phyloP scores from a whole-genome alignment of 2,329 filamentous ascomycete genomes.

The Aspergillus pseudotamarii region DNA sequence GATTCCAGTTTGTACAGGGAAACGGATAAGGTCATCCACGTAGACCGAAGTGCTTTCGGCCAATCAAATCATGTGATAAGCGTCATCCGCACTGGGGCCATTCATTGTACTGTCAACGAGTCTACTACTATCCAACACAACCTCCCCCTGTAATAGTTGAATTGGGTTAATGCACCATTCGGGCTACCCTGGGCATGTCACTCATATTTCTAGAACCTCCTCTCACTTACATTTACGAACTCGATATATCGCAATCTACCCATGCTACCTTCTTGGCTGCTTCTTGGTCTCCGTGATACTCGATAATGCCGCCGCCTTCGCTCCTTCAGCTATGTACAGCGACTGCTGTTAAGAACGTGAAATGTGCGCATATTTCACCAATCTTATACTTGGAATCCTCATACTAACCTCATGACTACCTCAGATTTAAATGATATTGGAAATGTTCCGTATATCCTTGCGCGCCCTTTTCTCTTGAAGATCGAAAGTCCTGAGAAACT shows the following conservation, averaged over 20 bases:
- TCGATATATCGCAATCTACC: conserved; percentile 15
- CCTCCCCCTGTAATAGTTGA: not conserved
- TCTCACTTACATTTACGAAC: conserved; percentile 1
- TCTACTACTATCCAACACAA: not conserved
- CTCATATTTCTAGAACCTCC: conserved; percentile 1
- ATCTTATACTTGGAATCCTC: not conserved
- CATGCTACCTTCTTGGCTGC: conserved; percentile 23
- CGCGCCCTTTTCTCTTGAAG: conserved; percentile 69
- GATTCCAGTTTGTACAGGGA: not conserved
- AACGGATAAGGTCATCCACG: not conserved
- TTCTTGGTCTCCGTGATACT: conserved; percentile 17
- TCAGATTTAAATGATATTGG: conserved; percentile 69
- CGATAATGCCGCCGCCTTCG: conserved; percentile 38
- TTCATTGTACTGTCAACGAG: conserved; percentile 2
- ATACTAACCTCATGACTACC: conserved; percentile 2
- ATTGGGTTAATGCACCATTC: conserved; percentile 5
- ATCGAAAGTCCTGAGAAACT: conserved; percentile 76
- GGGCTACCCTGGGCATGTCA: conserved; percentile 3
- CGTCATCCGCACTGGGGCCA: conserved; percentile 15
- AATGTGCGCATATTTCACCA: conserved; percentile 30
- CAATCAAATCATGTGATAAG: conserved; percentile 26
- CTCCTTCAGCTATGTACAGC: conserved; percentile 39
- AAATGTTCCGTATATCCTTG: conserved; percentile 67
- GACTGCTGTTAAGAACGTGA: conserved; percentile 41
- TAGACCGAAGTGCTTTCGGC: not conserved